Percentiles rank a stretch among this genome's conserved stretches.
Conservation (phyloP, 2,329 filamentous ascomycete species). For the Trichoderma simmonsii region DNA sequence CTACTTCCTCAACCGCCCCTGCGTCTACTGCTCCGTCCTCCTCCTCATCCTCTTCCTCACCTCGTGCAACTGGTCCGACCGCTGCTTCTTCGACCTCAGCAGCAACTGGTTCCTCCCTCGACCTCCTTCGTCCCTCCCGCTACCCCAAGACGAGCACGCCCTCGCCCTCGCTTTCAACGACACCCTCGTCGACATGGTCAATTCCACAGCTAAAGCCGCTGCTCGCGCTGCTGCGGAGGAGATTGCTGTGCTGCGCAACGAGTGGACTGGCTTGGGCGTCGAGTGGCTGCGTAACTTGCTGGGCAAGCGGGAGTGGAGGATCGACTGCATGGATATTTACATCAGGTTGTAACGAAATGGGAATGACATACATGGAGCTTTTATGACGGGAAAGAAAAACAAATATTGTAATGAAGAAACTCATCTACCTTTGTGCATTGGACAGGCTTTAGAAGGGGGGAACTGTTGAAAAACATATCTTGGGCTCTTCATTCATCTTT, state of each 20-base stretch:
- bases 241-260: conserved; percentile 50
- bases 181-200: conserved; percentile 55
- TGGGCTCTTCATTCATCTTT: neutral
- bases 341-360: conserved; percentile 58
- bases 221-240: conserved; percentile 66
- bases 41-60: conserved; percentile 93
- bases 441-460: neutral
- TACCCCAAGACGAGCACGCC: neutral
- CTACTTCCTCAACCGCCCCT: conserved; percentile 94
- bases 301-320: conserved; percentile 80
- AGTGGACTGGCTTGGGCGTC: conserved; percentile 74
- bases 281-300: conserved; percentile 84
- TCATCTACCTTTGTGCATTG: neutral
- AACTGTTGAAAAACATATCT: neutral
- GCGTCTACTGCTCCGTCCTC: conserved; percentile 95
- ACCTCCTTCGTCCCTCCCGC: conserved; percentile 36
- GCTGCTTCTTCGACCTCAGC: conserved; percentile 88
- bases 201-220: conserved; percentile 67
- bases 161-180: conserved; percentile 40
- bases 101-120: conserved; percentile 94
- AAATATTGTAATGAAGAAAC: neutral
- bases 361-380: neutral
- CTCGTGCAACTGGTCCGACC: conserved; percentile 83
- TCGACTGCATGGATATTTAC: conserved; percentile 88
- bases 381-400: neutral